These are phyloP conservation scores for Candida pseudoglaebosa DNA, from an alignment of 805 yeast genomes.

Conservation along the genomic window DNA sequence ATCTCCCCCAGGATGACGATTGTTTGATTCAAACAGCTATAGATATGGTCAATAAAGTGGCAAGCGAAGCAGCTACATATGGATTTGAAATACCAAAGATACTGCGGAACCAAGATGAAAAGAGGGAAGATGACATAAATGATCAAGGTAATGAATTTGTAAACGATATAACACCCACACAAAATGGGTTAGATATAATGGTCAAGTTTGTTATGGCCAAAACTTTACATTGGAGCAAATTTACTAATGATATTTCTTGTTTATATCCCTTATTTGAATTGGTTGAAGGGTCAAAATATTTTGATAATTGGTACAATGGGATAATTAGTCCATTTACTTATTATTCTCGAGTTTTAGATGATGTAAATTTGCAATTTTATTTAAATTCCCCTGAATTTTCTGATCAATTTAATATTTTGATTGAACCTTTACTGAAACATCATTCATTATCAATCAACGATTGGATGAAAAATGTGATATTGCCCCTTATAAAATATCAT, in stretches of 20 bases:
- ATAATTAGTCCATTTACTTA: conserved; percentile 24
- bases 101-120: too few relatives aligned
- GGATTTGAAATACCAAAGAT: neutral
- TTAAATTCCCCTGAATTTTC: conserved; percentile 9
- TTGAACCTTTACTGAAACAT: conserved; percentile 19
- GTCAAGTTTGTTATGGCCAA: conserved; percentile 19
- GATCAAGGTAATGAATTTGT: too few relatives aligned
- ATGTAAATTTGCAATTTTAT: conserved; percentile 13
- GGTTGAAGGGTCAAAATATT: conserved; percentile 13
- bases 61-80: neutral
- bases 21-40: conserved; percentile 9
- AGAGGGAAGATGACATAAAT: too few relatives aligned
- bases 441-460: conserved; percentile 13
- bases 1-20: neutral
- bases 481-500: conserved; percentile 23
- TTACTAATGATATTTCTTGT: conserved; percentile 14
- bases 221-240: conserved; percentile 16
- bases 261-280: conserved; percentile 13
- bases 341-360: conserved; percentile 12
- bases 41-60: conserved; percentile 6
- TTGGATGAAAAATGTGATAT: conserved; percentile 26
- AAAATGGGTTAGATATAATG: conserved; percentile 11
- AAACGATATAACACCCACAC: neutral
- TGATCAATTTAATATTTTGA: conserved; percentile 19
- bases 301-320: conserved; percentile 25